A percentile compares a stretch with the other conserved stretches of the same genome.
Conservation (phyloP, 2,329 filamentous ascomycete genomes). For the Dryadomyces quercivorus region DNA sequence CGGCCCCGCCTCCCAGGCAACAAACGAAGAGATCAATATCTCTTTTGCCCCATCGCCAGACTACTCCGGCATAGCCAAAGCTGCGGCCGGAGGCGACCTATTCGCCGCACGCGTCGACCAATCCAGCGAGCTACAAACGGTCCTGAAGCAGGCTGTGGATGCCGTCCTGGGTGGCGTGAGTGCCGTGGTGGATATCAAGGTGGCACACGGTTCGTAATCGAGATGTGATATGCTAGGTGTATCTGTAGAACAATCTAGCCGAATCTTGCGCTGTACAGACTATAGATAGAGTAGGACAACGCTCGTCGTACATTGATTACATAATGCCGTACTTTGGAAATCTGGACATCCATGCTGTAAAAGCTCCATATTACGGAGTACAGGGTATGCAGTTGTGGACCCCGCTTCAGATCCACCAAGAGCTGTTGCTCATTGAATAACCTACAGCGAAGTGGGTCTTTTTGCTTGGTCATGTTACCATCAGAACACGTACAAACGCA, state of each 20-base stretch:
- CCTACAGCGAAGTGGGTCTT: too few species aligned
- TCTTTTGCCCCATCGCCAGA: conserved; percentile 46
- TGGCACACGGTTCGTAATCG: conserved; percentile 29
- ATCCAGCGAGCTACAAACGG: conserved; percentile 30
- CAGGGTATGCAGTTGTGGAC: too few species aligned
- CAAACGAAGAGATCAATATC: conserved; percentile 52
- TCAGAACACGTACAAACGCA: neutral
- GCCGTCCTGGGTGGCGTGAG: conserved; percentile 36
- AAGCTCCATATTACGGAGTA: neutral
- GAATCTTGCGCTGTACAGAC: too few species aligned
- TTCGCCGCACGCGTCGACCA: conserved; percentile 35
- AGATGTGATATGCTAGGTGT: neutral
- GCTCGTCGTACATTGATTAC: neutral
- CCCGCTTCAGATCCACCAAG: too few species aligned
- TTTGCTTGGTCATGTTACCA: too few species aligned
- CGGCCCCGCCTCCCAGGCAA: conserved; percentile 38
- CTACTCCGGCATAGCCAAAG: conserved; percentile 48
- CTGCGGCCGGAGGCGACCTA: conserved; percentile 41
- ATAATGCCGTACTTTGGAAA: neutral
- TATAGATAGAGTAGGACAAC: too few species aligned
- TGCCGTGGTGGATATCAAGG: conserved; percentile 42
- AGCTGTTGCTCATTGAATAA: too few species aligned
- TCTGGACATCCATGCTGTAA: neutral
- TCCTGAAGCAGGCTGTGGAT: conserved; percentile 36
- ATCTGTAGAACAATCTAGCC: neutral